Evolutionary conservation across 164 flowering plant species (phyloP).

Genomic region (Chloranthus sessilifolius): DNA sequence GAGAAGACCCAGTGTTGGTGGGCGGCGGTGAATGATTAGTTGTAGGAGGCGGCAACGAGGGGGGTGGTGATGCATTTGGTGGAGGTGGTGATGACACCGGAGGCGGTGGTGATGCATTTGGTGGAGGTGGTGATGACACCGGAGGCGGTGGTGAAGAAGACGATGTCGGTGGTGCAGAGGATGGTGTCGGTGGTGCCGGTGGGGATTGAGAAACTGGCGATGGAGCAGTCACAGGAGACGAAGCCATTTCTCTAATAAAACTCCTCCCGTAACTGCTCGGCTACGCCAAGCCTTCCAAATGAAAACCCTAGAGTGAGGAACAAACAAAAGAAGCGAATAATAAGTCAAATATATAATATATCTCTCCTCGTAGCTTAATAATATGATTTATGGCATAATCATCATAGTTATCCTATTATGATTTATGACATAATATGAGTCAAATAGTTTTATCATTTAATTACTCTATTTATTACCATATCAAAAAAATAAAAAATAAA

Average conservation of each 20-base stretch:
- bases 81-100: constrained; percentile 21
- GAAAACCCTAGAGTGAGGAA: constrained; percentile 3
- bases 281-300: not conserved
- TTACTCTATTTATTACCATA: no score
- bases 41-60: constrained; percentile 20
- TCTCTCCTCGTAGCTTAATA: no score
- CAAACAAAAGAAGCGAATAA: no score
- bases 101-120: constrained; percentile 13
- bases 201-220: constrained; percentile 5
- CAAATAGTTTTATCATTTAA: no score
- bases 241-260: constrained; percentile 15
- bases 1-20: constrained; percentile 6
- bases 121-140: not conserved
- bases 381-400: no score
- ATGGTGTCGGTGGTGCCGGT: no score
- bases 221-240: constrained; percentile 16
- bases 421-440: no score
- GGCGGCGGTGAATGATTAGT: constrained; percentile 14
- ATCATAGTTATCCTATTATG: no score
- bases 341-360: no score
- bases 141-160: constrained; percentile 10
- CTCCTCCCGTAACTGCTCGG: constrained; percentile 21
- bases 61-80: constrained; percentile 16
- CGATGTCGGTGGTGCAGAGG: not conserved
- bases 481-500: no score